These are phyloP conservation scores for Saccharomycopsis oosterbeekiorum DNA, from an alignment of 805 yeast species.

Conservation along the genomic window DNA sequence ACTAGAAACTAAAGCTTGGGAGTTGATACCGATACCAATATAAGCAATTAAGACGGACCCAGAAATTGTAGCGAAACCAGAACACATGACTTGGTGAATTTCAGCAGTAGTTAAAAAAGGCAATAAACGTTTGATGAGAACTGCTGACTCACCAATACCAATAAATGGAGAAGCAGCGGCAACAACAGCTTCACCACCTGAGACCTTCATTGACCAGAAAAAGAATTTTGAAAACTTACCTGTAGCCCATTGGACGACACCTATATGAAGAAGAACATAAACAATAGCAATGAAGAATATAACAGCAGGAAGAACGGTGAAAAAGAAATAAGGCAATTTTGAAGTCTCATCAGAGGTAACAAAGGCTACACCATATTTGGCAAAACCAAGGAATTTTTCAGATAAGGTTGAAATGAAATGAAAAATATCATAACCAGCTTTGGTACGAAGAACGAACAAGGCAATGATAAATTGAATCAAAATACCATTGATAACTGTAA, in stretches of 20 bases:
- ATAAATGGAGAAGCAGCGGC: slow-evolving; percentile 61
- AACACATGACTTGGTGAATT: slow-evolving; percentile 50
- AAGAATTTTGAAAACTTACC: slow-evolving; percentile 47
- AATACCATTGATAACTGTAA: slow-evolving; percentile 50
- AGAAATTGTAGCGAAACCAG: slow-evolving; percentile 56
- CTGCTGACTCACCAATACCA: slow-evolving; percentile 58
- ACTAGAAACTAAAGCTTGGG: slow-evolving; percentile 54
- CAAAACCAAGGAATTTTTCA: slow-evolving; percentile 45
- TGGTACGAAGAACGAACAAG: slow-evolving; percentile 50
- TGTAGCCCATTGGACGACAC: slow-evolving; percentile 50
- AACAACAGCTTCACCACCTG: slow-evolving; percentile 57
- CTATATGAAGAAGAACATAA: slow-evolving; percentile 50
- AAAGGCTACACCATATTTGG: slow-evolving; percentile 53
- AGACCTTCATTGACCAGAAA: slow-evolving; percentile 48
- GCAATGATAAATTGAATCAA: slow-evolving; percentile 52
- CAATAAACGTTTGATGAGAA: slow-evolving; percentile 48
- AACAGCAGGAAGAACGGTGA: slow-evolving; percentile 53
- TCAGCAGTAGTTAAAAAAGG: slow-evolving; percentile 53
- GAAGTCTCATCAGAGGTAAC: slow-evolving; percentile 35
- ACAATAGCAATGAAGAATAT: slow-evolving; percentile 54
- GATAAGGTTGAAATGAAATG: slow-evolving; percentile 50
- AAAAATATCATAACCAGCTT: slow-evolving; percentile 51
- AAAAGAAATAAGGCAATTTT: slow-evolving; percentile 37
- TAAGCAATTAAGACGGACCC: slow-evolving; percentile 57
- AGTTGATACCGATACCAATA: slow-evolving; percentile 51